A percentile compares a stretch with the other conserved stretches of the same genome.
Conservation (phyloP, 331 rosid species). For the Phaseolus coccineus region DNA sequence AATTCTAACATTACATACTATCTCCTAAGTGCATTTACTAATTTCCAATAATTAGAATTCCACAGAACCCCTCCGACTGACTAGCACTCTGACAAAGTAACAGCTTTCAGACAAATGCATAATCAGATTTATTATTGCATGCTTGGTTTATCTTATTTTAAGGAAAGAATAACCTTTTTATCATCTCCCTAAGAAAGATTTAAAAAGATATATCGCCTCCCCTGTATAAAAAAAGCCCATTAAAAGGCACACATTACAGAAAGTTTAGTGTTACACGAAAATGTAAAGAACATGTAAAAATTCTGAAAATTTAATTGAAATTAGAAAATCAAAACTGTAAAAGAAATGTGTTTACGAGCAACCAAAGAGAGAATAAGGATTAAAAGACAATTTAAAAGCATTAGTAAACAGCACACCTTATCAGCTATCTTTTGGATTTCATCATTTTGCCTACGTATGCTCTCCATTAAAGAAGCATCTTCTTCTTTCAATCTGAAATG, state of each 20-base stretch:
- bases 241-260: not conserved
- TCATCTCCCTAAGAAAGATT: not conserved
- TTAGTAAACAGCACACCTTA: conserved; percentile 54
- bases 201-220: not conserved
- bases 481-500: conserved; percentile 76
- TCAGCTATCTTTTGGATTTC: conserved; percentile 56
- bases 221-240: not conserved
- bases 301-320: not conserved
- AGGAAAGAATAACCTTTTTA: not conserved
- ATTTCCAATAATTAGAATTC: too few relatives aligned
- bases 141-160: too few relatives aligned
- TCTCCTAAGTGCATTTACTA: too few relatives aligned
- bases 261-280: not conserved
- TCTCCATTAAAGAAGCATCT: conserved; percentile 52
- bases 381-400: conserved; percentile 3
- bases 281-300: not conserved
- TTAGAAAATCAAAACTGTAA: conserved; percentile 1
- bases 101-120: not conserved
- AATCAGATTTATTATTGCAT: not conserved
- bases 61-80: too few relatives aligned
- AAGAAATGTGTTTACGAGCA: not conserved
- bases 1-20: too few relatives aligned
- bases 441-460: conserved; percentile 40
- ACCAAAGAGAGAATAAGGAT: conserved; percentile 10
- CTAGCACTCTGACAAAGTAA: too few relatives aligned